phyloP scores from a whole-genome alignment of 2,329 filamentous ascomycete genomes.

The Cercospora janseana region DNA sequence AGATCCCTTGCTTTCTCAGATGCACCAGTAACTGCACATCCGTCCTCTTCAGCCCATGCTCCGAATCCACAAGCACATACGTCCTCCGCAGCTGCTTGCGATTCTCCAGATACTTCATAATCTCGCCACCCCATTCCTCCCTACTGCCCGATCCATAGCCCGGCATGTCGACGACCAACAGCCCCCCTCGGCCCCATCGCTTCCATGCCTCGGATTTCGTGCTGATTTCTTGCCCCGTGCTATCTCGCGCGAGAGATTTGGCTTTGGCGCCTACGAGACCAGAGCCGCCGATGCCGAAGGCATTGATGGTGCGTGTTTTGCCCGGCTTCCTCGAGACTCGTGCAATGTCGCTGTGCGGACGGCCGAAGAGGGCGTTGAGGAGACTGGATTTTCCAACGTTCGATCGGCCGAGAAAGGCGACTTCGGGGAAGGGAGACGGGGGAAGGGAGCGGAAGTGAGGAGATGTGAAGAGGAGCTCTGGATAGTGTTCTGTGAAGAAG shows the following conservation, averaged over 20 bases:
- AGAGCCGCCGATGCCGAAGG: slow-evolving; percentile 56
- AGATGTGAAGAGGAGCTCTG: slow-evolving; percentile 59
- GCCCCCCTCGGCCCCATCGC: slow-evolving; percentile 38
- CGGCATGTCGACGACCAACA: slow-evolving; percentile 68
- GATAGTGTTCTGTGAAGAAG: slow-evolving; percentile 51
- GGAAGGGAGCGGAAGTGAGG: slow-evolving; percentile 61
- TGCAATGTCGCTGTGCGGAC: slow-evolving; percentile 45
- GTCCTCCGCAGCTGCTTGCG: slow-evolving; percentile 63
- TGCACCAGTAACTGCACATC: slow-evolving; percentile 59
- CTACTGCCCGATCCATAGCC: slow-evolving; percentile 65
- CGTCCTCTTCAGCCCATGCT: slow-evolving; percentile 61
- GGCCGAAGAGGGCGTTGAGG: slow-evolving; percentile 61
- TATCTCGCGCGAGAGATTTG: slow-evolving; percentile 14
- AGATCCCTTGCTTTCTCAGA: slow-evolving; percentile 56
- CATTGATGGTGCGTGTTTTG: slow-evolving; percentile 64
- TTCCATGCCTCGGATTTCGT: slow-evolving; percentile 37
- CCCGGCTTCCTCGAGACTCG: slow-evolving; percentile 60
- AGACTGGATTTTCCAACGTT: slow-evolving; percentile 70
- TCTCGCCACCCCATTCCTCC: slow-evolving; percentile 63
- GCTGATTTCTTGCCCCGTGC: slow-evolving; percentile 37
- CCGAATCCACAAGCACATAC: slow-evolving; percentile 64
- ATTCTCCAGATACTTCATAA: slow-evolving; percentile 64
- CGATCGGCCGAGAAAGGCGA: slow-evolving; percentile 66
- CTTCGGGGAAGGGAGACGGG: slow-evolving; percentile 55
- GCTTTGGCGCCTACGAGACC: slow-evolving; percentile 22